Conservation (phyloP, 75 land plant genomes). For the Cryptomeria japonica region DNA sequence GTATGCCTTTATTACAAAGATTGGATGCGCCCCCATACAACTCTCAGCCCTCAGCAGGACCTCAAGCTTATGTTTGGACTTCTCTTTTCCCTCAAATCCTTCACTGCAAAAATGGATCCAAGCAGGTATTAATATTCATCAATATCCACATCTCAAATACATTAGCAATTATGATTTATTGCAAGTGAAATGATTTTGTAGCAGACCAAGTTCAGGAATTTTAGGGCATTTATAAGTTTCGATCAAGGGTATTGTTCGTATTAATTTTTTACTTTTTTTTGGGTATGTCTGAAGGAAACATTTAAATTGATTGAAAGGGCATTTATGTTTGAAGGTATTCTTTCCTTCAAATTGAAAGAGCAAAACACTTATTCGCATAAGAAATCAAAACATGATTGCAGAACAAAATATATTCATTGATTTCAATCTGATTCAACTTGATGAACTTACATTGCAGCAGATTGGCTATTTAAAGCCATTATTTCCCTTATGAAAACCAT, state of each 20-base stretch:
- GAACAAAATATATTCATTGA: too few species aligned
- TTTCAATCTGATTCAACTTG: too few species aligned
- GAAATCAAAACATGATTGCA: too few species aligned
- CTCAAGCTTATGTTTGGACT: conserved; percentile 99
- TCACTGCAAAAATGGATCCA: conserved; percentile 98
- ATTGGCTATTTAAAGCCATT: too few species aligned
- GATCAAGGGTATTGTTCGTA: background rate
- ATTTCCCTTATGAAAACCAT: too few species aligned
- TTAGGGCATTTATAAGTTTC: background rate
- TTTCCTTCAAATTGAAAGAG: too few species aligned
- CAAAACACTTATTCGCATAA: too few species aligned
- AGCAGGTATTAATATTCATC: conserved; percentile 36
- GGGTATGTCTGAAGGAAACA: background rate
- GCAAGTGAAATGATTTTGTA: background rate
- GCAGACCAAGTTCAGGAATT: background rate
- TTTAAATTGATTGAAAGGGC: too few species aligned
- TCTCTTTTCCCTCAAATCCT: conserved; percentile 96
- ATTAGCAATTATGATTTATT: background rate
- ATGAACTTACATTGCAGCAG: too few species aligned
- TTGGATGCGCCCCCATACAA: conserved; percentile 89
- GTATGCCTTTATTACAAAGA: conserved; percentile 93
- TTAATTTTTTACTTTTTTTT: background rate
- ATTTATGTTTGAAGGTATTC: too few species aligned
- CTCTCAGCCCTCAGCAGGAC: conserved; percentile 87
- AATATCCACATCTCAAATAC: background rate